These are phyloP conservation scores for Rhynchosporium secalis DNA, from an alignment of 2,329 filamentous ascomycete genomes.

Conservation along the genomic window DNA sequence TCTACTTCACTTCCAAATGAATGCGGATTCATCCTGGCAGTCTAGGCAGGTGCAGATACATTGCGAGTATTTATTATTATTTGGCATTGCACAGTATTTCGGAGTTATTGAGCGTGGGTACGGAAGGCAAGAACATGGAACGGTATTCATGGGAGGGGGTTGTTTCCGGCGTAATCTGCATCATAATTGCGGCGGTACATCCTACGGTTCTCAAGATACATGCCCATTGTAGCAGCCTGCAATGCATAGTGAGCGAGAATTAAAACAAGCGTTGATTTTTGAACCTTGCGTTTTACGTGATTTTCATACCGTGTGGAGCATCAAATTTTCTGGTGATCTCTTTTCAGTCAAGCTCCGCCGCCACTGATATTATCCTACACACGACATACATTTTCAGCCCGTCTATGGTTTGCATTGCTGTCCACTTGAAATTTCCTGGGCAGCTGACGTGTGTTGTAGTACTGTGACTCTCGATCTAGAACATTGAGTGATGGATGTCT, in stretches of 20 bases:
- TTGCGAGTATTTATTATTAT: background rate
- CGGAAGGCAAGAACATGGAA: background rate
- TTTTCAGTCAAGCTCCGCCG: too few species aligned
- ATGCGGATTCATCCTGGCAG: background rate
- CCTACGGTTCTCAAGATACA: background rate
- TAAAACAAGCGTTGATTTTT: background rate
- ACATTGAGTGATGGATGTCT: too few species aligned
- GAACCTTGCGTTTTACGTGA: too few species aligned
- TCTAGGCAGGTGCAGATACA: background rate
- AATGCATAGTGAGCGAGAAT: slow-evolving; percentile 6
- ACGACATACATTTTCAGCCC: too few species aligned
- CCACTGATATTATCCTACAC: too few species aligned
- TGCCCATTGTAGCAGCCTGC: background rate
- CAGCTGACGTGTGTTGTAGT: too few species aligned
- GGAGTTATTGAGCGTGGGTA: slow-evolving; percentile 2
- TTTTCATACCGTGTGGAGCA: too few species aligned
- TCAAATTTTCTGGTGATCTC: too few species aligned
- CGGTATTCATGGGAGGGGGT: background rate
- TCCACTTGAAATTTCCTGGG: too few species aligned
- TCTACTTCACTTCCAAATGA: too few species aligned
- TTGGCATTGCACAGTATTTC: background rate
- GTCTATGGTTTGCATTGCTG: too few species aligned
- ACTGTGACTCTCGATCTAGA: too few species aligned
- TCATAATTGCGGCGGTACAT: background rate
- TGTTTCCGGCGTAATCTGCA: background rate